Conservation (phyloP, 352 stramenopile species). For the Phytopythium litorale region DNA sequence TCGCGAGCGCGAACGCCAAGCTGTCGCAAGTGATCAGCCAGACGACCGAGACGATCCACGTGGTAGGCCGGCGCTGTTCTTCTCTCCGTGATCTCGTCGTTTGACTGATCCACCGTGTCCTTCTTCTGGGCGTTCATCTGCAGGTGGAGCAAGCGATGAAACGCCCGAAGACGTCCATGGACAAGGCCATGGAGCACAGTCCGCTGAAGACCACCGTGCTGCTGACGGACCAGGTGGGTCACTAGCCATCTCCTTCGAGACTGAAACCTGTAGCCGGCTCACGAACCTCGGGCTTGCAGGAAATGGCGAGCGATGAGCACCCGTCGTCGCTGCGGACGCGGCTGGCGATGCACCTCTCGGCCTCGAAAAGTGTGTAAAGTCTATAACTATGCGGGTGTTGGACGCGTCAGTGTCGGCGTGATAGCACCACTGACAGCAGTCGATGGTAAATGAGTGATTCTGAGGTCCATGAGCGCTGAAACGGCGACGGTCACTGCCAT, state of each 20-base stretch:
- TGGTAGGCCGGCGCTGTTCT: slow-evolving; percentile 27
- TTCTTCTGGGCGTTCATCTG: not conserved
- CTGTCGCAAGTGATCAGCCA: slow-evolving; percentile 51
- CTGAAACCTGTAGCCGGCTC: not conserved
- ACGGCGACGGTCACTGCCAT: too few relatives aligned
- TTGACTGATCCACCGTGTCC: not conserved
- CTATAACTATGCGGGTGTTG: slow-evolving; percentile 18
- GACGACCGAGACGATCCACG: slow-evolving; percentile 63
- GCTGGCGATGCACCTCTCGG: slow-evolving; percentile 33
- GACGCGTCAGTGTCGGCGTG: not conserved
- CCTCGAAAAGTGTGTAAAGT: slow-evolving; percentile 39
- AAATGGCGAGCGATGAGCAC: slow-evolving; percentile 13
- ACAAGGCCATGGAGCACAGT: slow-evolving; percentile 72
- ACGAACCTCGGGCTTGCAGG: slow-evolving; percentile 9
- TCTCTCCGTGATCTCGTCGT: not conserved
- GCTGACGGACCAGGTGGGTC: slow-evolving; percentile 33
- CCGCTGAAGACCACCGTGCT: slow-evolving; percentile 44
- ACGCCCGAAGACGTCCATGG: slow-evolving; percentile 63
- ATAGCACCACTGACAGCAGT: not conserved
- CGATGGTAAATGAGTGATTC: too few relatives aligned
- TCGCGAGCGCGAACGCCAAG: slow-evolving; percentile 47
- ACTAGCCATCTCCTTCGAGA: too few relatives aligned
- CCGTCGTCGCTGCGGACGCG: slow-evolving; percentile 37
- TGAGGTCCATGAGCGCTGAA: too few relatives aligned
- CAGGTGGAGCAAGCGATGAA: slow-evolving; percentile 76